Percentiles rank a stretch among this genome's conserved stretches.
phyloP scores from a whole-genome alignment of 2,329 filamentous ascomycete genomes.

The Fusarium succisae region DNA sequence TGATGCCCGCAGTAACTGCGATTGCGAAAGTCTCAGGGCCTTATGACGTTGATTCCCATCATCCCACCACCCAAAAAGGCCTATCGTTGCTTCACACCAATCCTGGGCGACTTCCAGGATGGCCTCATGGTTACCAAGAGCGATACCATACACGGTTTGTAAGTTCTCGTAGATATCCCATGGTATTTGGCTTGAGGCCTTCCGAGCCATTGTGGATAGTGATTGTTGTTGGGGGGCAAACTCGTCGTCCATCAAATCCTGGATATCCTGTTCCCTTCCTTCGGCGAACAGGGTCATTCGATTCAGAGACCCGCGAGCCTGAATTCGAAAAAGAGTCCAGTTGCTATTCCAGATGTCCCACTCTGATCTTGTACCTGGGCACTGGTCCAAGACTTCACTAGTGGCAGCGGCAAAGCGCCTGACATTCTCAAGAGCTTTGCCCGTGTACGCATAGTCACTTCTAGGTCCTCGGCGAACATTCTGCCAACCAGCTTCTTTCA shows the following conservation, averaged over 20 bases:
- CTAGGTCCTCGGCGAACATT: constrained; percentile 75
- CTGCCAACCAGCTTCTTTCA: constrained; percentile 81
- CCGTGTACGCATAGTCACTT: constrained; percentile 74
- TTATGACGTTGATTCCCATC: constrained; percentile 68
- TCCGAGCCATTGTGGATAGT: constrained; percentile 73
- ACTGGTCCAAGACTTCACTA: constrained; percentile 74
- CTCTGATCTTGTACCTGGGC: constrained; percentile 74
- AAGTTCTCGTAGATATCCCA: constrained; percentile 92
- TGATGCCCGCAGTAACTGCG: constrained; percentile 49
- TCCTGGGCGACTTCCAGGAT: constrained; percentile 83
- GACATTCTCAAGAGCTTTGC: constrained; percentile 80
- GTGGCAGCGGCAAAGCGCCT: constrained; percentile 76
- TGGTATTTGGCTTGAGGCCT: constrained; percentile 86
- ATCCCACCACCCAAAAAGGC: constrained; percentile 91
- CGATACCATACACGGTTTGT: constrained; percentile 80
- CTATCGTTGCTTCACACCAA: constrained; percentile 90
- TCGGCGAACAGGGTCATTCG: constrained; percentile 83
- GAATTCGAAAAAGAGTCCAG: constrained; percentile 85
- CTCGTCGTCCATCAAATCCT: constrained; percentile 43
- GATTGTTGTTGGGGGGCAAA: constrained; percentile 57
- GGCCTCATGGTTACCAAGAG: constrained; percentile 78
- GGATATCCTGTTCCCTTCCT: constrained; percentile 65
- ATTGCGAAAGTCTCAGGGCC: constrained; percentile 52
- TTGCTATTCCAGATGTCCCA: constrained; percentile 87
- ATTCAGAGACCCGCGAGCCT: constrained; percentile 73